A percentile compares a stretch with the other conserved stretches of the same genome.
phyloP scores from a whole-genome alignment of 768 basidiomycete species.

The Mycena leptocephala region DNA sequence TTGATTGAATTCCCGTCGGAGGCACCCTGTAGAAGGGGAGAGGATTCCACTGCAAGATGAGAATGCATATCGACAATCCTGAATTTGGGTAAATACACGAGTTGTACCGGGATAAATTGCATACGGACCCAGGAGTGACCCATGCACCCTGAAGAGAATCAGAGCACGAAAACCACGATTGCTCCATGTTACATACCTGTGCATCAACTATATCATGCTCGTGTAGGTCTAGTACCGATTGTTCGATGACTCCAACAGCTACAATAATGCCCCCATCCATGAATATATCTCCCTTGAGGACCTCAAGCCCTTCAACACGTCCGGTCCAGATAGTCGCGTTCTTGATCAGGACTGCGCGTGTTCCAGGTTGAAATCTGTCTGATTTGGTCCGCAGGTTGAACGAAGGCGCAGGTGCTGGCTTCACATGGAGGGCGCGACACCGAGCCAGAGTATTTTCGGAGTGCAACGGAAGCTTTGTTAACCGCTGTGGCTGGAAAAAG shows the following conservation, averaged over 20 bases:
- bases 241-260: constrained; percentile 63
- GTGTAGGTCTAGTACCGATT: constrained; percentile 36
- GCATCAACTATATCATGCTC: constrained; percentile 27
- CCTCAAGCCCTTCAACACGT: constrained; percentile 66
- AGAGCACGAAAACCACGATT: constrained; percentile 47
- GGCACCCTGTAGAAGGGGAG: constrained; percentile 49
- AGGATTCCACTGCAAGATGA: constrained; percentile 62
- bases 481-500: constrained; percentile 10
- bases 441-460: constrained; percentile 64
- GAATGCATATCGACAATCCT: constrained; percentile 67
- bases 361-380: constrained; percentile 77
- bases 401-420: constrained; percentile 63
- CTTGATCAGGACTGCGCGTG: constrained; percentile 73
- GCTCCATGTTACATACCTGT: constrained; percentile 35
- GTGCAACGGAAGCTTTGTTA: constrained; percentile 43
- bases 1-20: constrained; percentile 71
- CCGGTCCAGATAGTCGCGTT: constrained; percentile 84
- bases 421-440: constrained; percentile 64
- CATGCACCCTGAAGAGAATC: constrained; percentile 74
- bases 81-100: constrained; percentile 23
- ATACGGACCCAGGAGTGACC: constrained; percentile 76
- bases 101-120: constrained; percentile 39
- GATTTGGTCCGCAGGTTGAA: constrained; percentile 62
- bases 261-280: constrained; percentile 74
- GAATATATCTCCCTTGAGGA: constrained; percentile 71